A percentile compares a stretch with the other conserved stretches of the same genome.
phyloP scores from a whole-genome alignment of 31 red algal species.

The Bonnemaisonia californica region DNA sequence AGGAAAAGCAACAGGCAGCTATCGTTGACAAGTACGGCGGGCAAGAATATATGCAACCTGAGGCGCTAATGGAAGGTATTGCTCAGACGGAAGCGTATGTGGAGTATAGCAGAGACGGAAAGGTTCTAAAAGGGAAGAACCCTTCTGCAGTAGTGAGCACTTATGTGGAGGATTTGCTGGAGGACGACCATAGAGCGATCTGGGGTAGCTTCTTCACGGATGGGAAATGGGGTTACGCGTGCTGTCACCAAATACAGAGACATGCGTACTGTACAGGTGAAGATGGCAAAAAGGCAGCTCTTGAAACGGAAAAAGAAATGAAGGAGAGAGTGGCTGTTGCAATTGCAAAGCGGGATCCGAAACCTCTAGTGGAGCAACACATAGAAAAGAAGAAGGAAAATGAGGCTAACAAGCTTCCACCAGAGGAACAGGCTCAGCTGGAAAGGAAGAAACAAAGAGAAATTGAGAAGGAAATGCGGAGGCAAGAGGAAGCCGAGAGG shows the following conservation, averaged over 20 bases:
- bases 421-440: slow-evolving; percentile 7
- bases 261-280: slow-evolving; percentile 72
- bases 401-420: slow-evolving; percentile 14
- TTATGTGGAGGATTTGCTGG: slow-evolving; percentile 83
- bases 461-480: slow-evolving; percentile 57
- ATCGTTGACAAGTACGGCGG: slow-evolving; percentile 84
- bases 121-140: slow-evolving; percentile 19
- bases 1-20: slow-evolving; percentile 56
- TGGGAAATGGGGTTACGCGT: slow-evolving; percentile 79
- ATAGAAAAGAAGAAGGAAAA: slow-evolving; percentile 16
- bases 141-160: slow-evolving; percentile 43
- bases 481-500: slow-evolving; percentile 38
- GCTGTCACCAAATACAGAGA: slow-evolving; percentile 73
- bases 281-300: slow-evolving; percentile 55
- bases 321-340: slow-evolving; percentile 40
- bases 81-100: slow-evolving; percentile 53
- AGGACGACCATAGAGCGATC: slow-evolving; percentile 71
- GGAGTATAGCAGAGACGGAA: slow-evolving; percentile 52
- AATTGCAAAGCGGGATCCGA: slow-evolving; percentile 45
- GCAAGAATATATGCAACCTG: slow-evolving; percentile 47
- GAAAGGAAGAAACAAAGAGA: slow-evolving; percentile 30
- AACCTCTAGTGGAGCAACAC: slow-evolving; percentile 41
- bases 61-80: slow-evolving; percentile 37
- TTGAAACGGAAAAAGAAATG: slow-evolving; percentile 63
- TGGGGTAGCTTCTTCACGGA: slow-evolving; percentile 81